Evolutionary conservation across 768 basidiomycete genomes (phyloP), one percentile per base, ranked within the genome.

Genomic region (Tylopilus rubrobrunneus): DNA sequence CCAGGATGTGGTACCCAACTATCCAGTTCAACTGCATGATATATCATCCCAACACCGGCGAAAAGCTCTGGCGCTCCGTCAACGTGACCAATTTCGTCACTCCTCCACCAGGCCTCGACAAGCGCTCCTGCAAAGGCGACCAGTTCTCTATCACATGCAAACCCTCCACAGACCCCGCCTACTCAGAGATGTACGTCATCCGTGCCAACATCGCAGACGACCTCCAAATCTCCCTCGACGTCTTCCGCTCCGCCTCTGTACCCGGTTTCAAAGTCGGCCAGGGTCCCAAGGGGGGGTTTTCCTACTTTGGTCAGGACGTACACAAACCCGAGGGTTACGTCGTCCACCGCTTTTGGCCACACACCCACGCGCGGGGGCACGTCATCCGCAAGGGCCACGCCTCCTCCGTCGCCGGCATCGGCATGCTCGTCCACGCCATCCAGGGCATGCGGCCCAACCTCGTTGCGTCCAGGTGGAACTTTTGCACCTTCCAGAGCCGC

Each of bases 401-500:
- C 7, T 71, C 74, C 51, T 46, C 74, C 8, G 71, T 83, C 51
- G 68, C 79, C 31, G 89, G 88, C 42, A 74, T 79, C 36, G 91
- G 92, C 28, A 90, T 93, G 87, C 85, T 96, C 69, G 80, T 95
- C 19, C 91, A 96, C 70, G 96, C 96, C 43, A 97, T 98, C 68
- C 96, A 98, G 68, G 97, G 96, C 69, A 96, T 99, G 92, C 83
- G 93, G 8, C 94, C 96, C 46, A 90, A 99, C 72, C 80, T 92
- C 52, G 84, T 97, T 62, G 97, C 97, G 14, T 77, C 90, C 19
- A 74, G 87, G 9, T 99, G 97, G 97, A 98, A 98, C 75, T 99
- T 98, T 73, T 86, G 77, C 28, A 79, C 89, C 74, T 99, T 99
- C 78, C 87, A 92, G 70, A 88, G 89, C 65, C 70, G 76, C 17